These are phyloP conservation scores for Chenopodium berlandieri DNA, from an alignment of 148 eudicot genomes.

Conservation along the genomic window DNA sequence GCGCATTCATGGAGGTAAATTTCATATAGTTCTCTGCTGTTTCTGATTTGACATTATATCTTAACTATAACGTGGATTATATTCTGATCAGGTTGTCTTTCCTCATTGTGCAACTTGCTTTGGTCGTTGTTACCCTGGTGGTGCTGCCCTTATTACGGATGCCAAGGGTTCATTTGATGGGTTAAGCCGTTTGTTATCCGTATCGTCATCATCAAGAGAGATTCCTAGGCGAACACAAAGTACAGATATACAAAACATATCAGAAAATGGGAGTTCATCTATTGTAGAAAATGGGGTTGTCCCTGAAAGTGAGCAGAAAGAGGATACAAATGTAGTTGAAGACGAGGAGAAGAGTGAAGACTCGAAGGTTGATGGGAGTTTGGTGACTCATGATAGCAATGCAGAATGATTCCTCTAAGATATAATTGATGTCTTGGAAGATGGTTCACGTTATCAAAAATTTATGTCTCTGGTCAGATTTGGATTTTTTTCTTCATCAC, in stretches of 20 bases:
- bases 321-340: constrained; percentile 29
- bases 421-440: background rate
- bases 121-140: constrained; percentile 92
- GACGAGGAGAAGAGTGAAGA: constrained; percentile 22
- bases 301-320: constrained; percentile 34
- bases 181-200: constrained; percentile 59
- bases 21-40: background rate
- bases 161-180: constrained; percentile 77
- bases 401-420: background rate
- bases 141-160: constrained; percentile 59
- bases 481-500: background rate
- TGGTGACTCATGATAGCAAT: constrained; percentile 10
- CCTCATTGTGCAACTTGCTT: constrained; percentile 87
- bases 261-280: constrained; percentile 49
- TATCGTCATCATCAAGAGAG: constrained; percentile 55
- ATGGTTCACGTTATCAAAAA: background rate
- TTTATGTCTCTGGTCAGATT: background rate
- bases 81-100: constrained; percentile 62
- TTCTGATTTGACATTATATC: background rate
- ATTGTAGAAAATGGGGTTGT: constrained; percentile 53
- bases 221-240: constrained; percentile 49
- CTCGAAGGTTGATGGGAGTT: constrained; percentile 13
- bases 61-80: background rate
- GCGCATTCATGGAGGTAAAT: constrained; percentile 83
- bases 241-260: constrained; percentile 29